These are phyloP conservation scores for Vitis labrusca DNA, from an alignment of 164 flowering plant species.

Conservation along the genomic window DNA sequence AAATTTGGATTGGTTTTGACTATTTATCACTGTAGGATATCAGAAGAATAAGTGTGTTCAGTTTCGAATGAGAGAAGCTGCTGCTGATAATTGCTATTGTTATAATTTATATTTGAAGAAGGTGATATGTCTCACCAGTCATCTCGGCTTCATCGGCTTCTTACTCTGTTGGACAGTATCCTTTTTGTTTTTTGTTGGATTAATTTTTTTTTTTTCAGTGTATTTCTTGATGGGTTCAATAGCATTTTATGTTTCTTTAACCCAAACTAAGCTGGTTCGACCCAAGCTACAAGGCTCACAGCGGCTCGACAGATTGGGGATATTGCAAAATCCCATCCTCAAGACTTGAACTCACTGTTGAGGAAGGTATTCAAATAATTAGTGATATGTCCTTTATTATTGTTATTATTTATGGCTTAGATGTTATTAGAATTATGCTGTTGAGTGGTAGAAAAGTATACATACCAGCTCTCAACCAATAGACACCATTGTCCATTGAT, in stretches of 20 bases:
- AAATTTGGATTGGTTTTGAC: too few species aligned
- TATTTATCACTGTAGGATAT: too few species aligned
- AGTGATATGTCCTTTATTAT: neutral
- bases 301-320: constrained; percentile 99
- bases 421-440: neutral
- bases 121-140: constrained; percentile 83
- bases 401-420: neutral
- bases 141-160: constrained; percentile 87
- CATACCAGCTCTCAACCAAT: too few species aligned
- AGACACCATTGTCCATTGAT: too few species aligned
- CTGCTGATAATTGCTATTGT: neutral
- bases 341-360: constrained; percentile 72
- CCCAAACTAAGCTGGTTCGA: constrained; percentile 71
- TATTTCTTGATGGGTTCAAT: neutral
- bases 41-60: too few species aligned
- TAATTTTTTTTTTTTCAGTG: neutral
- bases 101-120: neutral
- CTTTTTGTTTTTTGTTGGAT: constrained; percentile 21
- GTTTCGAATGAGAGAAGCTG: constrained; percentile 1
- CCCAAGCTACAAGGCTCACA: constrained; percentile 85
- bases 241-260: constrained; percentile 27
- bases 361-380: constrained; percentile 51
- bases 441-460: neutral
- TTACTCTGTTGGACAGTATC: constrained; percentile 89
- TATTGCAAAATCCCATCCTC: constrained; percentile 87